Evolutionary conservation across 140 eudicot genomes (phyloP).

Genomic region (Bidens hawaiensis): DNA sequence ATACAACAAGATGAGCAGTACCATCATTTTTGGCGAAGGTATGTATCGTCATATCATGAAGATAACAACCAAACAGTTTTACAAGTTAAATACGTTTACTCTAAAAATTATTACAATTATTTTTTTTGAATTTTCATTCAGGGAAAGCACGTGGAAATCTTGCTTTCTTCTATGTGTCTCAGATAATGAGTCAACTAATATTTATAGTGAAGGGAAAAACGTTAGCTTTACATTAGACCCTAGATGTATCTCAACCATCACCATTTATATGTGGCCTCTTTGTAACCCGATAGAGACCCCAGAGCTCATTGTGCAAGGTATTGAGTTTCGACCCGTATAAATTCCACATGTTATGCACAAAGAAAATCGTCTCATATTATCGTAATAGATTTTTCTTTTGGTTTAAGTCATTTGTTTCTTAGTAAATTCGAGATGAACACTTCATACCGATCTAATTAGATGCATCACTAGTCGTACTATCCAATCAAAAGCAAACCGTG

Average conservation of each 20-base stretch:
- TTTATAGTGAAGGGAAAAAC: neutral
- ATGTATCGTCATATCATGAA: neutral
- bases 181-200: neutral
- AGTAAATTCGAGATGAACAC: too few relatives aligned
- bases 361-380: neutral
- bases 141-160: neutral
- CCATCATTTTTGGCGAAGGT: neutral
- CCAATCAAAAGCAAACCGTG: too few relatives aligned
- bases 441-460: too few relatives aligned
- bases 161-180: neutral
- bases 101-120: neutral
- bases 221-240: neutral
- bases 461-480: too few relatives aligned
- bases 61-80: neutral
- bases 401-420: neutral
- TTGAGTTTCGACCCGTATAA: conserved; percentile 1
- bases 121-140: neutral
- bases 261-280: neutral
- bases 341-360: neutral
- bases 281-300: neutral
- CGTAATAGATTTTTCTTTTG: neutral
- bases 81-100: neutral
- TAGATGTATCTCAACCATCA: neutral
- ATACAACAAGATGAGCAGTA: neutral
- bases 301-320: neutral